Evolutionary conservation across 805 yeast species (phyloP).

Genomic region (Scheffersomyces coipomensis): DNA sequence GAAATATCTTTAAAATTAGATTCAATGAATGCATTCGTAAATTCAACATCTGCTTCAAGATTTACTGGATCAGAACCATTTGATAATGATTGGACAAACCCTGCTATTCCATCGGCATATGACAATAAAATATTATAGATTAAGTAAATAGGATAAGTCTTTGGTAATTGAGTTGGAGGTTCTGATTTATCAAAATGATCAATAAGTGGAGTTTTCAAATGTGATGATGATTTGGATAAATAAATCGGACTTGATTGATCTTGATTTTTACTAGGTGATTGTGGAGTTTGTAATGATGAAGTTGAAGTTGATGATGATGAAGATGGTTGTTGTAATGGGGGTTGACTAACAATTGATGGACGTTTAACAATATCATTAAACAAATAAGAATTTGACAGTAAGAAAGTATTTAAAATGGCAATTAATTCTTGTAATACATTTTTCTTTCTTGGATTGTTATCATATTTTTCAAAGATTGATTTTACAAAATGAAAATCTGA

Average conservation of each 20-base stretch:
- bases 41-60: constrained; percentile 34
- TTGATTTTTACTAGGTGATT: background rate
- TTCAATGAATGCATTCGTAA: constrained; percentile 31
- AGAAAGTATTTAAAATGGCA: constrained; percentile 20
- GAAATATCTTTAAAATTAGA: constrained; percentile 23
- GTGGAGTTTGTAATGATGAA: constrained; percentile 7
- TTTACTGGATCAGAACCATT: constrained; percentile 14
- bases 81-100: constrained; percentile 46
- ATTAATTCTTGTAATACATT: constrained; percentile 60
- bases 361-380: constrained; percentile 14
- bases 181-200: constrained; percentile 81
- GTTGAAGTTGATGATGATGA: constrained; percentile 8
- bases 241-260: constrained; percentile 1
- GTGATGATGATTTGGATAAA: constrained; percentile 44
- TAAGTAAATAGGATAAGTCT: constrained; percentile 57
- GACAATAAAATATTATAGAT: constrained; percentile 51
- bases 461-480: constrained; percentile 61
- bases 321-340: constrained; percentile 1
- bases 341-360: constrained; percentile 5
- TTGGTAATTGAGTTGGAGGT: constrained; percentile 63
- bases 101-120: constrained; percentile 69
- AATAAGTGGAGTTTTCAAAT: constrained; percentile 54
- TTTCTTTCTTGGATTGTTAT: constrained; percentile 52
- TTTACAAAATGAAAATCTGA: constrained; percentile 53
- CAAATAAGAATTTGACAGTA: constrained; percentile 17